Evolutionary conservation across 768 basidiomycete genomes (phyloP).

Genomic region (Tylopilus rubrobrunneus): DNA sequence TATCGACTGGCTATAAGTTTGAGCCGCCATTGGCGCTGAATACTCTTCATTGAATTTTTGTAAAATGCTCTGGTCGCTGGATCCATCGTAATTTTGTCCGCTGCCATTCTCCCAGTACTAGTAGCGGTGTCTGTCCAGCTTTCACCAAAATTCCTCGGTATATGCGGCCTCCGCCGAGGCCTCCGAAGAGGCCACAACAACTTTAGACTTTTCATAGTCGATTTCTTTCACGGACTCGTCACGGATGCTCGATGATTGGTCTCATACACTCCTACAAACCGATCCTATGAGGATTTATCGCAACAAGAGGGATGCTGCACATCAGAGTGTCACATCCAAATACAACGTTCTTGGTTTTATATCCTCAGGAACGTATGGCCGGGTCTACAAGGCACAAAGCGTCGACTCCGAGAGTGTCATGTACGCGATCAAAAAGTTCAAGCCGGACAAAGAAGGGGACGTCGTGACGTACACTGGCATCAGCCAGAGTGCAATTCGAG

Average conservation of each 20-base stretch:
- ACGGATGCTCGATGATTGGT: conserved; percentile 36
- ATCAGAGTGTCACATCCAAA: conserved; percentile 68
- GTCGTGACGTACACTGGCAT: conserved; percentile 94
- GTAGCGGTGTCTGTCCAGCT: no score
- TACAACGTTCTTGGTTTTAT: conserved; percentile 96
- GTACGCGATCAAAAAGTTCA: conserved; percentile 99
- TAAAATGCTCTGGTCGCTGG: no score
- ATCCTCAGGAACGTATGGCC: conserved; percentile 95
- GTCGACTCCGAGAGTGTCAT: conserved; percentile 64
- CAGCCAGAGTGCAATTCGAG: conserved; percentile 94
- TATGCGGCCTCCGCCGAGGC: background rate
- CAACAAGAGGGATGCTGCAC: conserved; percentile 66
- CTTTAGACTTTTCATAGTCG: background rate
- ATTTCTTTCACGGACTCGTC: background rate
- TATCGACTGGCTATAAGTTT: no score
- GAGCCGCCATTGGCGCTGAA: no score
- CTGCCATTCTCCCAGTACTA: no score
- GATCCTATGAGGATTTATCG: conserved; percentile 90
- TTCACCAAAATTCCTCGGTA: background rate
- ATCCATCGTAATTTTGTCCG: no score
- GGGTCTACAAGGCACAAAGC: conserved; percentile 96
- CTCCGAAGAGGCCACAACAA: background rate
- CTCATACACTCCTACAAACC: conserved; percentile 32
- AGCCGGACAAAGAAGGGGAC: conserved; percentile 99
- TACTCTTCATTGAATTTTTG: no score